phyloP scores from a whole-genome alignment of 1,139 yeast genomes.

The Sugiyamaella japonica region DNA sequence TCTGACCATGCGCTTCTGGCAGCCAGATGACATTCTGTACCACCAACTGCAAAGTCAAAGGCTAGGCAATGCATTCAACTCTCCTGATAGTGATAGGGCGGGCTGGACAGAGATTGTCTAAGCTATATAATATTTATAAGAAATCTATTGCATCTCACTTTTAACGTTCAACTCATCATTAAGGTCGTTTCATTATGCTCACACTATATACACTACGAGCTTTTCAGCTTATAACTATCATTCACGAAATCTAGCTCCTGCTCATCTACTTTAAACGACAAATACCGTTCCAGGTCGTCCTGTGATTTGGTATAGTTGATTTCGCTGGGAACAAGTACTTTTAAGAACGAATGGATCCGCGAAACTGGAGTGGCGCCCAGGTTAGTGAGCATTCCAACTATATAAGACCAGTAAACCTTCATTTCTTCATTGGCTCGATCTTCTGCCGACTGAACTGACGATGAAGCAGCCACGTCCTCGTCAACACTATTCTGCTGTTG shows the following conservation, averaged over 20 bases:
- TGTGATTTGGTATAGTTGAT: constrained; percentile 46
- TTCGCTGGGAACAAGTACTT: constrained; percentile 55
- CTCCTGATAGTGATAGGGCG: constrained; percentile 5
- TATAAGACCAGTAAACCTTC: constrained; percentile 50
- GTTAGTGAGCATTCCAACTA: constrained; percentile 57
- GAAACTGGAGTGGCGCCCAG: constrained; percentile 51
- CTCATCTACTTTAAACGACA: constrained; percentile 47
- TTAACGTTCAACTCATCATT: too few species aligned
- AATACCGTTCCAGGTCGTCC: constrained; percentile 46
- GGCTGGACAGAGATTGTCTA: constrained; percentile 13
- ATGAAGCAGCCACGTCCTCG: constrained; percentile 24
- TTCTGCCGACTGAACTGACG: constrained; percentile 34
- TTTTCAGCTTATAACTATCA: constrained; percentile 36
- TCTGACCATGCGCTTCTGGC: constrained; percentile 21
- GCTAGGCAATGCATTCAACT: constrained; percentile 3
- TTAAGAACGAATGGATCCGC: constrained; percentile 54
- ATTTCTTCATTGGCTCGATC: constrained; percentile 42
- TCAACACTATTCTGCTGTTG: background rate
- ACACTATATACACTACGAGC: background rate
- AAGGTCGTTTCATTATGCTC: too few species aligned
- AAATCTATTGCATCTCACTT: background rate
- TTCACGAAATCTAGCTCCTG: constrained; percentile 41
- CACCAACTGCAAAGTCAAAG: constrained; percentile 5
- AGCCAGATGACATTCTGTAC: constrained; percentile 9
- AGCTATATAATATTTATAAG: background rate